These are phyloP conservation scores for Pseudogymnoascus sp. DNA, from an alignment of 2,329 filamentous ascomycete species.

Conservation along the genomic window DNA sequence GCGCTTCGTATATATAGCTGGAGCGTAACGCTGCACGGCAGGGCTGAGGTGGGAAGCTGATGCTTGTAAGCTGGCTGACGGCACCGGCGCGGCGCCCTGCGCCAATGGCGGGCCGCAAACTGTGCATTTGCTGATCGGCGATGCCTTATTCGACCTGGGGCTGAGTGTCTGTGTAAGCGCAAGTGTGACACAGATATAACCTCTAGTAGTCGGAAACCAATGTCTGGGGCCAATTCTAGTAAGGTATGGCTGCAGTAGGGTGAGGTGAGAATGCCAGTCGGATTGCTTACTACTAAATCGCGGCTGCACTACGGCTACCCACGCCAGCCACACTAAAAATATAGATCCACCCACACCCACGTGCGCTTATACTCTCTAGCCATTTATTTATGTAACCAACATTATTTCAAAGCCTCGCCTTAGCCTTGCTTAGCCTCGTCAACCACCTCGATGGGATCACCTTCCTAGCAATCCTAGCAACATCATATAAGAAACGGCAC, in stretches of 20 bases:
- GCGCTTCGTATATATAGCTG: conserved; percentile 3
- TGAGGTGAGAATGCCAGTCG: no score
- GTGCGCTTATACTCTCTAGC: no score
- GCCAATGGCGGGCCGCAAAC: neutral
- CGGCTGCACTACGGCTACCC: no score
- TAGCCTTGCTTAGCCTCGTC: conserved; percentile 7
- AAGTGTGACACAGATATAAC: neutral
- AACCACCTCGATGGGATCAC: neutral
- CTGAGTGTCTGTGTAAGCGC: neutral
- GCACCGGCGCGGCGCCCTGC: neutral
- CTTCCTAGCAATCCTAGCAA: neutral
- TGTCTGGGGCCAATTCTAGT: no score
- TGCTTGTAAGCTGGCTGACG: neutral
- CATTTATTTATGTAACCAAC: no score
- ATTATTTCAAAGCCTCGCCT: conserved; percentile 11
- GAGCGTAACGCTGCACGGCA: neutral
- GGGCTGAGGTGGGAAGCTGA: neutral
- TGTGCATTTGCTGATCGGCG: conserved; percentile 2
- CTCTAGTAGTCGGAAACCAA: no score
- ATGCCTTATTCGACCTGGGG: neutral
- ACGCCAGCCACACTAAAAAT: no score
- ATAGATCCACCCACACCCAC: no score
- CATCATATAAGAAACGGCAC: neutral
- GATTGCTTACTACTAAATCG: no score
- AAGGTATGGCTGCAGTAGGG: no score